Evolutionary conservation across 2,329 filamentous ascomycete species (phyloP).

Genomic region (Didymella keratinophila): DNA sequence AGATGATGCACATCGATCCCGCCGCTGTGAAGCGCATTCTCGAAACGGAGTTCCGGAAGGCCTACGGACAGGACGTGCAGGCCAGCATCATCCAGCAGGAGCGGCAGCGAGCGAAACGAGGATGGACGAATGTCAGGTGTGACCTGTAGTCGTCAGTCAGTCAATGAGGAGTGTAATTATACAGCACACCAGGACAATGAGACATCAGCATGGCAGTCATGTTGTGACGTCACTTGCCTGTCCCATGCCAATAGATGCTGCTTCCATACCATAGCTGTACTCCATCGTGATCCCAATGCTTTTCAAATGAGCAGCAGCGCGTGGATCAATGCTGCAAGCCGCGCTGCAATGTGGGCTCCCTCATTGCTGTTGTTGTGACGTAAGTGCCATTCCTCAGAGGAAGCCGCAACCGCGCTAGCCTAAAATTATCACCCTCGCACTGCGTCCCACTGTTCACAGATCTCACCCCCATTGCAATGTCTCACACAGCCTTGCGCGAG

Average conservation of each 20-base stretch:
- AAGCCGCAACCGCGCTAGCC: background rate
- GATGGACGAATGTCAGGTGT: background rate
- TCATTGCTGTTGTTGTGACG: background rate
- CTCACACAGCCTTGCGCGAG: constrained; percentile 3
- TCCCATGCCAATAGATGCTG: too few species aligned
- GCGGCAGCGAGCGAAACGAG: background rate
- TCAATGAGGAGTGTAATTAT: background rate
- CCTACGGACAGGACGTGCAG: background rate
- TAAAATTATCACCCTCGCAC: background rate
- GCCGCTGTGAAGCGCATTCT: background rate
- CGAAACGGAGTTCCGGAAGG: background rate
- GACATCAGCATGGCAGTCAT: background rate
- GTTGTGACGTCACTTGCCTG: background rate
- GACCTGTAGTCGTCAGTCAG: background rate
- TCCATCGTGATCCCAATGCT: background rate
- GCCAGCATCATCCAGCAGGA: background rate
- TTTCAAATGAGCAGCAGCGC: background rate
- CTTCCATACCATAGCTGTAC: background rate
- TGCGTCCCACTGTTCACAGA: background rate
- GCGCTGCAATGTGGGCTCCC: background rate
- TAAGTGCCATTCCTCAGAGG: background rate
- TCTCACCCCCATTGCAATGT: background rate
- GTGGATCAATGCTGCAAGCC: background rate
- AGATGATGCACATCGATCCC: background rate
- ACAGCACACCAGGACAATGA: background rate